These are phyloP conservation scores for Physocladia obscura DNA, from an alignment of 192 early-diverging fungal genomes.

Conservation along the genomic window DNA sequence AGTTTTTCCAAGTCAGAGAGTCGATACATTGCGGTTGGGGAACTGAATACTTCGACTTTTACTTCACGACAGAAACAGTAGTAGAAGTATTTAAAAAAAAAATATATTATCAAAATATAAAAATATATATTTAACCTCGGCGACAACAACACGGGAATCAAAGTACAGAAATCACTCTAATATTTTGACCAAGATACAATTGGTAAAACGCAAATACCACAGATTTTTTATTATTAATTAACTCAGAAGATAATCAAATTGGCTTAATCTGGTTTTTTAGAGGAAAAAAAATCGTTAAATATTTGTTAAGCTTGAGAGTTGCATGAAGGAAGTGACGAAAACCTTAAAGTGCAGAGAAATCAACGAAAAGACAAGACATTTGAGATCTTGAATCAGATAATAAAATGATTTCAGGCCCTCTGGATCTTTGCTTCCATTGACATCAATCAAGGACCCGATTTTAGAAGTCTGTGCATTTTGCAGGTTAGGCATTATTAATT, in stretches of 20 bases:
- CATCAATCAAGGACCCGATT: constrained; percentile 88
- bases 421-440: constrained; percentile 85
- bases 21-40: constrained; percentile 44
- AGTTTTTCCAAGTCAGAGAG: constrained; percentile 47
- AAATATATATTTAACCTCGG: too few relatives aligned
- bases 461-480: constrained; percentile 71
- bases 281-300: background rate
- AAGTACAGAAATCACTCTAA: too few relatives aligned
- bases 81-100: too few relatives aligned
- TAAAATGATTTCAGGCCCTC: constrained; percentile 93
- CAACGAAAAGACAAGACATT: constrained; percentile 92
- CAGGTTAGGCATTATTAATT: background rate
- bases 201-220: too few relatives aligned
- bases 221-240: too few relatives aligned
- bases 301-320: too few relatives aligned
- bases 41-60: constrained; percentile 10
- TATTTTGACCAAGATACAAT: too few relatives aligned
- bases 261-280: constrained; percentile 7
- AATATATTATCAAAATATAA: too few relatives aligned
- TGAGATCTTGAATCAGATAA: constrained; percentile 97
- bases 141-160: too few relatives aligned
- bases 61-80: too few relatives aligned
- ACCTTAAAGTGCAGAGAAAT: constrained; percentile 96
- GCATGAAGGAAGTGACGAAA: too few relatives aligned
- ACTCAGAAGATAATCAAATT: too few relatives aligned